Base-by-base conservation (phyloP, 192 early-diverging fungal species). In the Rhizophagus sp. region DNA sequence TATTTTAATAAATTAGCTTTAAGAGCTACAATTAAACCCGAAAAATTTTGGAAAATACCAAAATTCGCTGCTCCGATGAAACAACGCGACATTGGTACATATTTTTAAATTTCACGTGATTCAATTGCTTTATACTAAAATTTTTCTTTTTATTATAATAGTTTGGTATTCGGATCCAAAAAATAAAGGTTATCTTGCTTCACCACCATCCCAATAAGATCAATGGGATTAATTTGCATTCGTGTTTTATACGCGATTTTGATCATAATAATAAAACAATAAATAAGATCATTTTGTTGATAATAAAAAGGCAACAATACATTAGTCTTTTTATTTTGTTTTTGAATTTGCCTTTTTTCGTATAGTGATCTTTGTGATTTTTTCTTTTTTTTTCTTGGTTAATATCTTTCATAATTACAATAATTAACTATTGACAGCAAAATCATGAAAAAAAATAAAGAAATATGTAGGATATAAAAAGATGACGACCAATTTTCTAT, bases 1-100 rank as follows among this genome's bases (percentile, higher is more conserved):
- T 97, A 97, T 84, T 93, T 94, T 70, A 96, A 96, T 81, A 78
- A 82, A 61, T 81, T 92, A 68, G 92, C 91, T 12, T 69, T 98
- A 57, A 87, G 94, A 34, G 94, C 92, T 25, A 65, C 96, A 78
- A 86, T 94, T 69, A 88, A 95, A 70, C 96, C 96, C 7, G 88
- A 95, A 52, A 94, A 95, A 82, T 94, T 92, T 90, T 87, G 91
- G 81, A 75, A 82, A 83, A 68, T 91, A 72, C 96, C 91, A 50
- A 90, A 91, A 73, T 91, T 89, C 25, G 92, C 91, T 13, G 82
- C 87, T 50, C 94, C 94, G 17, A 84, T 88, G 76, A 89, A 89
- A 72, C 85, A 84, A 75, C 92, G 92, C 81, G 88, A 91, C 74
- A 88, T 88, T 33, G 86, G 86, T 87, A 83, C 80, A 75, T 80